These are phyloP conservation scores for Golubevia sp. DNA, from an alignment of 1,284 basidiomycete species.

Conservation along the genomic window DNA sequence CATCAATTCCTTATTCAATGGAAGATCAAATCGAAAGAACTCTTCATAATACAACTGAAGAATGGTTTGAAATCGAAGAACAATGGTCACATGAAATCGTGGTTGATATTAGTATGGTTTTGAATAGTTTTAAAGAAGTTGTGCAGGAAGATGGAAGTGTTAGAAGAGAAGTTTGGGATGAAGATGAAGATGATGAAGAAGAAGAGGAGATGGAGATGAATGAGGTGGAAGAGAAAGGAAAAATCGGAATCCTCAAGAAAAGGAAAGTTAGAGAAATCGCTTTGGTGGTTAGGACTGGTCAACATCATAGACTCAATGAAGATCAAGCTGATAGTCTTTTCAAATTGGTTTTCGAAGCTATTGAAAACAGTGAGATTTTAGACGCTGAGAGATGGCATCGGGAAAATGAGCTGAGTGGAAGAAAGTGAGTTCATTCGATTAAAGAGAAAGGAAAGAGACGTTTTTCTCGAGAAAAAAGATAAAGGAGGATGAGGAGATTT, in stretches of 20 bases:
- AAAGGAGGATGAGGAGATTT: too few species aligned
- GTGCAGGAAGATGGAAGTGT: background rate
- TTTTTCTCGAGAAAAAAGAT: too few species aligned
- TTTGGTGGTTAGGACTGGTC: constrained; percentile 25
- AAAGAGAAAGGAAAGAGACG: background rate
- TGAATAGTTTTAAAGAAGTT: constrained; percentile 33
- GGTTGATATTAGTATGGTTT: constrained; percentile 33
- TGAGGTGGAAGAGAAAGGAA: background rate
- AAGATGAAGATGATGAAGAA: background rate
- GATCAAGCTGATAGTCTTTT: constrained; percentile 37
- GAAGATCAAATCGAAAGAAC: constrained; percentile 55
- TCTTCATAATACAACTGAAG: constrained; percentile 17
- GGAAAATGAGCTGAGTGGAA: constrained; percentile 1
- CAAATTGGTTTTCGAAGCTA: constrained; percentile 14
- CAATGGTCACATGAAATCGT: constrained; percentile 41
- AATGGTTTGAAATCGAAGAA: constrained; percentile 53
- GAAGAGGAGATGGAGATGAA: background rate
- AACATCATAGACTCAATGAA: constrained; percentile 21
- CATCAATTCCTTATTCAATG: constrained; percentile 57
- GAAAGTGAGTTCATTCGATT: constrained; percentile 9
- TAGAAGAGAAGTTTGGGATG: background rate
- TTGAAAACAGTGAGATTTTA: constrained; percentile 17
- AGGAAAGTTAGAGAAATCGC: constrained; percentile 35
- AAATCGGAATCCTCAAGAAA: constrained; percentile 3
- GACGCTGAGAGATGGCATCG: constrained; percentile 14